Base-by-base conservation (phyloP, 2,329 filamentous ascomycete genomes). In the Cucurbitaria berberidis region DNA sequence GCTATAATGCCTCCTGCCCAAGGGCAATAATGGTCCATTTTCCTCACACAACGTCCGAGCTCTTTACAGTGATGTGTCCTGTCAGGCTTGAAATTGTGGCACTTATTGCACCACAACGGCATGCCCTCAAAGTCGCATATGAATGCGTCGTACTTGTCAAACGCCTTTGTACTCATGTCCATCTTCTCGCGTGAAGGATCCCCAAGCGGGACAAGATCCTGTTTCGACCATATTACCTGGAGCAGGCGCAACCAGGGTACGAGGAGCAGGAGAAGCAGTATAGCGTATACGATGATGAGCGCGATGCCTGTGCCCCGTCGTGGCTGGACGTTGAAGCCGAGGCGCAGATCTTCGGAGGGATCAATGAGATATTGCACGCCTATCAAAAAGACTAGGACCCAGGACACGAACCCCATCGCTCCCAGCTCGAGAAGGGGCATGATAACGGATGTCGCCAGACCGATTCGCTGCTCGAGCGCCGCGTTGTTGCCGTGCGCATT, bases 21-120 rank as follows among this genome's bases (percentile, higher is more conserved):
- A 0, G 93, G 95, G 68, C 95, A 99, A 67, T 93, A 95, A 70
- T 98, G 93, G 59, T 98, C 93, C 89, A 97, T 95, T 67, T 95
- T 95, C 35, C 84, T 79, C 19, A 96, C 89, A 68, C 93, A 98
- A 38, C 91, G 83, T 44, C 86, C 86, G 11, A 95, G 79, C 69
- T 96, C 90, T 46, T 87, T 87, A 68, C 89, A 96, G 74, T 98
- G 93, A 71, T 96, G 92, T 2, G 89, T 84, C 3, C 93, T 84
- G 68, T 97, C 93, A 0, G 89, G 87, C 74, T 97, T 98, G 86
- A 90, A 96, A 60, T 89, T 90, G 50, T 84, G 84, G 72, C 93
- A 99, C 46, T 85, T 84, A 3, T 87, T 87, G 76, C 93, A 99
- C 86, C 91, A 98, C 27, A 86, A 84, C 0, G 93, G 93, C n/a